Evolutionary conservation across 306 rosid species (phyloP), one percentile per base, ranked within the genome.

Genomic region (Acmispon strigosus): DNA sequence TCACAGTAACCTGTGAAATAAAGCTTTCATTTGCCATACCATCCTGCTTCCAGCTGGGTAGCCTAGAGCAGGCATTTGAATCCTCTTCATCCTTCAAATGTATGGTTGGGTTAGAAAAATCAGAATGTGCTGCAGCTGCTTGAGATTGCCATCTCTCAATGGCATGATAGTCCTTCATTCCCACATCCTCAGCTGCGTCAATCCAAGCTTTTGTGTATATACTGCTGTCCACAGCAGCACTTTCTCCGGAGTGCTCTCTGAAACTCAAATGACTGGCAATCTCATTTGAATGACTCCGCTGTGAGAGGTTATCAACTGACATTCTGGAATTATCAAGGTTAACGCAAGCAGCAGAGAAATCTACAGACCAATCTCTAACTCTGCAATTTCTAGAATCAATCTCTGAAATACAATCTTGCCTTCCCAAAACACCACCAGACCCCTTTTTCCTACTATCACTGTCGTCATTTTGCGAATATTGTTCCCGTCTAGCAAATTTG

Each of bases 141-240:
- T 95, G 97, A 63, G 96, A 86, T 80, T 90, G 97, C 99, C 99
- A 95, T 84, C 97, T 95, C 81, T 95, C 99, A 73, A 95, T 95
- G 51, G 96, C 99, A 74, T 86, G 87, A 81, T 81, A 81, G 75
- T 91, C 99, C 82, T 91, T 91, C 73, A 89, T 78, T 62, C 90
- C 97, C 49, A 50, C 96, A 64, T 87, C 89, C 59, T 90, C 92
- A 76, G 89, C 86, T 59, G 97, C 70, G 86, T 95, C 99, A 82
- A 95, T 91, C 99, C 99, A 95, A 49, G 99, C 99, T 79, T 91
- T 95, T 44, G 99, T 95, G 79, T 87, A 91, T 54, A 91, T 57
- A 73, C 86, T 91, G 77, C 96, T 87, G 86, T 95, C 97, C 48
- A 82, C 86, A 41, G 97, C 96, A 70, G 70, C 91, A 83, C 96